Percentiles rank a stretch among this genome's conserved stretches.
phyloP scores from a whole-genome alignment of 768 basidiomycete genomes.

The Podaxis sp. region DNA sequence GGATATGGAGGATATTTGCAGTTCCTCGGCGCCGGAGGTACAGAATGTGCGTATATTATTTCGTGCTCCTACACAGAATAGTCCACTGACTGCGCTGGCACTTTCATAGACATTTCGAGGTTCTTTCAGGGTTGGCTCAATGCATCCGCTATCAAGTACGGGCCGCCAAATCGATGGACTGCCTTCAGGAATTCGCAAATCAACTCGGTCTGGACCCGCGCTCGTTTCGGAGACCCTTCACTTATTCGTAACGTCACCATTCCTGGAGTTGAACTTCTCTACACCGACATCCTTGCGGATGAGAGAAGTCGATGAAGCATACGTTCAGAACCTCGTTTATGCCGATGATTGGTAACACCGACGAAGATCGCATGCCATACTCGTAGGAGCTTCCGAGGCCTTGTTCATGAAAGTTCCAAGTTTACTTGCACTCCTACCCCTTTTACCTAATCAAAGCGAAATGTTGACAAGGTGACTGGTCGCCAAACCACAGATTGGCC shows the following conservation, averaged over 20 bases:
- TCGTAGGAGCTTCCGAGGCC: neutral
- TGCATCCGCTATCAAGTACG: constrained; percentile 32
- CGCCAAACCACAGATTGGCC: neutral
- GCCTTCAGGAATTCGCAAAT: neutral
- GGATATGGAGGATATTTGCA: constrained; percentile 34
- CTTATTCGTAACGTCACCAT: constrained; percentile 2
- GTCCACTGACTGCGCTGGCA: neutral
- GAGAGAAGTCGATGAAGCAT: neutral
- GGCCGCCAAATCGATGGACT: constrained; percentile 24
- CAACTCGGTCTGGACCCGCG: neutral
- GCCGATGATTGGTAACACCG: neutral
- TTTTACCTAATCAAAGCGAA: neutral
- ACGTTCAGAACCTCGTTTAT: neutral
- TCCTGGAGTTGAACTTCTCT: neutral
- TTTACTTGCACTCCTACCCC: neutral
- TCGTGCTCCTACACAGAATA: neutral
- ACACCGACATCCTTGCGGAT: neutral
- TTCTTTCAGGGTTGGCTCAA: constrained; percentile 37
- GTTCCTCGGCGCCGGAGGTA: constrained; percentile 26
- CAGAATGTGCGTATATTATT: constrained; percentile 19
- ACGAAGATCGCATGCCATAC: neutral
- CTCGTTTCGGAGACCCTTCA: neutral
- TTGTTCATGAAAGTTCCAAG: neutral
- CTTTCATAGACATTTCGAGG: constrained; percentile 21
- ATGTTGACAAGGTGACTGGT: neutral